Evolutionary conservation across 164 flowering plant species (phyloP).

Genomic region (Echeveria elegans): DNA sequence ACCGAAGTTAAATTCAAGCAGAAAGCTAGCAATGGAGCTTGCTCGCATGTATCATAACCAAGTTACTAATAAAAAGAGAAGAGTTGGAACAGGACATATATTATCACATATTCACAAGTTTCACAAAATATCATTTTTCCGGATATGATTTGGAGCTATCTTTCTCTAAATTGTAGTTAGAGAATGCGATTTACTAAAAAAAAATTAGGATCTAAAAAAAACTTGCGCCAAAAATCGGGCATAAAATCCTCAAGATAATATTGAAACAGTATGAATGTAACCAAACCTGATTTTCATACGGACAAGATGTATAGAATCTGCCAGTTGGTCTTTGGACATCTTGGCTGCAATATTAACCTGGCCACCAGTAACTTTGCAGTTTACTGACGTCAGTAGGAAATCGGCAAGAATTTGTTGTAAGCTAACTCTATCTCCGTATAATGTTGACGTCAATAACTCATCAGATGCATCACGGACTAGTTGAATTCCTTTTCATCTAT

Average conservation of each 20-base stretch:
- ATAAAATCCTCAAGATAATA: background rate
- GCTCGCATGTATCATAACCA: background rate
- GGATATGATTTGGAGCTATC: background rate
- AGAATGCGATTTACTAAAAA: too few relatives aligned
- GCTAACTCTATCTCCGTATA: constrained; percentile 82
- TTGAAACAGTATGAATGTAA: too few relatives aligned
- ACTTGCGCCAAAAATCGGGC: background rate
- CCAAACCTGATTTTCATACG: constrained; percentile 76
- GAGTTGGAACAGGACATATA: background rate
- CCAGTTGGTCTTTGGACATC: constrained; percentile 53
- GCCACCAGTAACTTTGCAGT: constrained; percentile 58
- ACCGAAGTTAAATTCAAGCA: background rate
- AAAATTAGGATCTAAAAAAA: too few relatives aligned
- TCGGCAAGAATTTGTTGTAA: constrained; percentile 90
- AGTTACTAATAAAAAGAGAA: too few relatives aligned
- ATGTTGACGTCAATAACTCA: constrained; percentile 33
- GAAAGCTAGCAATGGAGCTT: background rate
- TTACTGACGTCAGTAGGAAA: constrained; percentile 56
- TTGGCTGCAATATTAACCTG: constrained; percentile 40
- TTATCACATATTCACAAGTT: too few relatives aligned
- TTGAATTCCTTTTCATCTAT: constrained; percentile 46
- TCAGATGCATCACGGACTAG: constrained; percentile 42
- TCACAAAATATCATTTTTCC: too few relatives aligned
- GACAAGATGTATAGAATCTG: constrained; percentile 67
- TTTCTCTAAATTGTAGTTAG: background rate